Percentiles rank a stretch among this genome's conserved stretches.
Evolutionary conservation across 495 filamentous ascomycete species (phyloP).

Genomic region (Cudoniella acicularis): DNA sequence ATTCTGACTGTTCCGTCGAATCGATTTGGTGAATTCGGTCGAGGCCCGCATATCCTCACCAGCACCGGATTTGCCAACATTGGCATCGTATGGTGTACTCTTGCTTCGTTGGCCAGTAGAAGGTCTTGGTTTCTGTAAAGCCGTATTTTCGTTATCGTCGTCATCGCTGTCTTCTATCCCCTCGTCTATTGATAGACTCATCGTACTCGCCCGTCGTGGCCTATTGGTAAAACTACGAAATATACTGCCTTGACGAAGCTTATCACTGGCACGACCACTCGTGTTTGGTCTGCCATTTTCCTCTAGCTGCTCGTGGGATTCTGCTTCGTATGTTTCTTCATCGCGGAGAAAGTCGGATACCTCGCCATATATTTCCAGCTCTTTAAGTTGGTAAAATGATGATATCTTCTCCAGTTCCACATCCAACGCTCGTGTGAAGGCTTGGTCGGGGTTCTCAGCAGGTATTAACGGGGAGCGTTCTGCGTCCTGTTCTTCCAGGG

Average conservation of each 20-base stretch:
- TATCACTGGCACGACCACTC: slow-evolving; percentile 20
- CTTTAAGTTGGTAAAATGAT: slow-evolving; percentile 84
- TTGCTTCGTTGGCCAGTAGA: slow-evolving; percentile 28
- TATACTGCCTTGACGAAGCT: slow-evolving; percentile 21
- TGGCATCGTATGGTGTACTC: slow-evolving; percentile 34
- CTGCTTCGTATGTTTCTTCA: slow-evolving; percentile 64
- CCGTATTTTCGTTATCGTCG: slow-evolving; percentile 65
- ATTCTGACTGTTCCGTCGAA: slow-evolving; percentile 48
- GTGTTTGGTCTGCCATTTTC: slow-evolving; percentile 41
- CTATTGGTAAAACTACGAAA: slow-evolving; percentile 24
- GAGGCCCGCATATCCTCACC: slow-evolving; percentile 54
- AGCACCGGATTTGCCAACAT: slow-evolving; percentile 33
- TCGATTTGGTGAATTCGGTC: slow-evolving; percentile 40
- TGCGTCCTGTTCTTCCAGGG: slow-evolving; percentile 50
- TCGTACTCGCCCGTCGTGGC: slow-evolving; percentile 32
- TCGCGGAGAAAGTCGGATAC: slow-evolving; percentile 74
- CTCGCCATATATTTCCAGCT: slow-evolving; percentile 77
- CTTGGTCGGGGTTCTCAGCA: slow-evolving; percentile 64
- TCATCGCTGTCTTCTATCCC: slow-evolving; percentile 54
- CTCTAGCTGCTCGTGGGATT: slow-evolving; percentile 56
- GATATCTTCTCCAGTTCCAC: slow-evolving; percentile 89
- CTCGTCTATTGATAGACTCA: slow-evolving; percentile 45
- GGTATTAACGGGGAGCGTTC: slow-evolving; percentile 78
- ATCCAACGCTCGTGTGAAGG: slow-evolving; percentile 80
- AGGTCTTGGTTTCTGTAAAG: slow-evolving; percentile 39